Conservation (phyloP, 2,329 filamentous ascomycete genomes). For the Stachybotrys chartarum region DNA sequence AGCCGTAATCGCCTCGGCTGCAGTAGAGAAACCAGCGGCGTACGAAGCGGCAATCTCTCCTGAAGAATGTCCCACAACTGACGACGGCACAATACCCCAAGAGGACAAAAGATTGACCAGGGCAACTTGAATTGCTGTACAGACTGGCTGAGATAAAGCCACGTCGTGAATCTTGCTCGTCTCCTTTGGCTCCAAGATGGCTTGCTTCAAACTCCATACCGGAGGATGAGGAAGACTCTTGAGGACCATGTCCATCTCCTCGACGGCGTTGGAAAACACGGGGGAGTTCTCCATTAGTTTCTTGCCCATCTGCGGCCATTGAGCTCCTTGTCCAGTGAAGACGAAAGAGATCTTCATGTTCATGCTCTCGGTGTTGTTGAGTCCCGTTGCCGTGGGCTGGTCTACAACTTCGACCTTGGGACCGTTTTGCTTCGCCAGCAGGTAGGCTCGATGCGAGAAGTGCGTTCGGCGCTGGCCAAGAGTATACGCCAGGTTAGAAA, state of each 20-base stretch:
- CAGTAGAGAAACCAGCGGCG: constrained; percentile 23
- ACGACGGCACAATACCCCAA: constrained; percentile 26
- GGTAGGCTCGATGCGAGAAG: too few species aligned
- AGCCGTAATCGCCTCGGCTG: constrained; percentile 20
- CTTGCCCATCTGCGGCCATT: constrained; percentile 22
- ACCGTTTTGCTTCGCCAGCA: too few species aligned
- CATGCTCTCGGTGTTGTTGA: not conserved
- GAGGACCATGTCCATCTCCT: constrained; percentile 7
- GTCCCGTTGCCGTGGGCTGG: not conserved
- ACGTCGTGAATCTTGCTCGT: constrained; percentile 18
- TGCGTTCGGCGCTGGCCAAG: too few species aligned
- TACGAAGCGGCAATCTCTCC: constrained; percentile 38
- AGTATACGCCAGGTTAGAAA: too few species aligned
- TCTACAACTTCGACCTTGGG: not conserved
- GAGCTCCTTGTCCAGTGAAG: constrained; percentile 28
- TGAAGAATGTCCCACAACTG: constrained; percentile 32
- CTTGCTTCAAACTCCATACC: constrained; percentile 3
- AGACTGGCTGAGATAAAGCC: constrained; percentile 29
- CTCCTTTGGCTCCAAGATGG: not conserved
- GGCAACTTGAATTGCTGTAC: constrained; percentile 32
- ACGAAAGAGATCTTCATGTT: constrained; percentile 1
- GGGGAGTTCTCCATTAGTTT: constrained; percentile 19
- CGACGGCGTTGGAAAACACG: constrained; percentile 4
- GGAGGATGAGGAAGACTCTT: constrained; percentile 5
- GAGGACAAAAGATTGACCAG: constrained; percentile 25